Evolutionary conservation across 2,329 filamentous ascomycete species (phyloP).

Genomic region (Coniochaeta sp.): DNA sequence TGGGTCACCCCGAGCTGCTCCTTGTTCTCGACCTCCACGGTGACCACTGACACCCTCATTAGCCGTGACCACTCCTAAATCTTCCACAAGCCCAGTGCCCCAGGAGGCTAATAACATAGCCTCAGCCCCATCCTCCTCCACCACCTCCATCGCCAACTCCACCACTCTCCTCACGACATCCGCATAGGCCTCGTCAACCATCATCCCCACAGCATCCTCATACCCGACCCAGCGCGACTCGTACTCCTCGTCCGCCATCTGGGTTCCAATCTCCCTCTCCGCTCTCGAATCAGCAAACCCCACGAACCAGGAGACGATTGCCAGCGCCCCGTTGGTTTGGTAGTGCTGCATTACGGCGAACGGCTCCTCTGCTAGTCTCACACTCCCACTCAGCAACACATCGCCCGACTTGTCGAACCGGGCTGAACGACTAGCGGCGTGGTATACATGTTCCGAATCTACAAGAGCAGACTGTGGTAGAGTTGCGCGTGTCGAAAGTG

Average conservation of each 20-base stretch:
- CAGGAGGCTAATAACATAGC: background rate
- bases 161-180: conserved; percentile 2
- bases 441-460: background rate
- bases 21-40: background rate
- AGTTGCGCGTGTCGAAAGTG: conserved; percentile 8
- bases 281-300: conserved; percentile 7
- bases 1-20: background rate
- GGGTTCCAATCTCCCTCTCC: background rate
- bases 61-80: too few species aligned
- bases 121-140: conserved; percentile 2
- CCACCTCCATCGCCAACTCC: background rate
- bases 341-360: conserved; percentile 11
- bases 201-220: conserved; percentile 5
- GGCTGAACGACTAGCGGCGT: background rate
- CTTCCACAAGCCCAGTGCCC: too few species aligned
- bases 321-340: conserved; percentile 9
- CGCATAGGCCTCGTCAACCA: conserved; percentile 5
- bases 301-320: conserved; percentile 10
- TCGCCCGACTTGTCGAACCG: conserved; percentile 4
- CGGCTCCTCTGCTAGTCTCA: conserved; percentile 8
- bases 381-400: conserved; percentile 3
- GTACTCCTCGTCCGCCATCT: conserved; percentile 10
- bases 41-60: too few species aligned
- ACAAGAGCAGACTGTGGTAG: background rate
- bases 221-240: conserved; percentile 9